Conservation (phyloP, 1,284 basidiomycete species). For the Chondrostereum purpureum region DNA sequence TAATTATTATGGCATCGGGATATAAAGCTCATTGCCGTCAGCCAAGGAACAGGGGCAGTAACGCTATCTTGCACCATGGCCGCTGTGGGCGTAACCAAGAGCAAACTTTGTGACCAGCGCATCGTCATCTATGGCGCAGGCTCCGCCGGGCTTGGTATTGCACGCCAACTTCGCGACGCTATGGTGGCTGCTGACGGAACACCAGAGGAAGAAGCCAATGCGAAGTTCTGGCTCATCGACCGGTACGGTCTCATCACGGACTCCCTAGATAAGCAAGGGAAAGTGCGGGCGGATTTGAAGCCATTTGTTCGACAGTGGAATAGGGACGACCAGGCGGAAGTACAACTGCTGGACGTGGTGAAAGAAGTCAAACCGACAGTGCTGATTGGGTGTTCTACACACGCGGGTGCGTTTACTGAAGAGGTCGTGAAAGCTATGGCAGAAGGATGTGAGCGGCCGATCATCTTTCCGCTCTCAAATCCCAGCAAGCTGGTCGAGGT, state of each 20-base stretch:
- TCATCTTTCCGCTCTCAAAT: constrained; percentile 81
- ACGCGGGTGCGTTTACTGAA: constrained; percentile 76
- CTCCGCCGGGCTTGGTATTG: constrained; percentile 77
- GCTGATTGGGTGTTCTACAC: constrained; percentile 78
- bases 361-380: constrained; percentile 64
- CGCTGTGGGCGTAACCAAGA: constrained; percentile 69
- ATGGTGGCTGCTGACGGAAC: constrained; percentile 59
- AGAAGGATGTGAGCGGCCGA: constrained; percentile 60
- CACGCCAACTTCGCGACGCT: constrained; percentile 67
- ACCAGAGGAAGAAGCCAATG: constrained; percentile 52
- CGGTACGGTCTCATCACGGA: constrained; percentile 51
- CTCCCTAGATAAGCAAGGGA: constrained; percentile 34
- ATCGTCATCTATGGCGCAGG: constrained; percentile 79
- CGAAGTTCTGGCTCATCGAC: constrained; percentile 63
- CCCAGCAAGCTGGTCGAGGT: constrained; percentile 75
- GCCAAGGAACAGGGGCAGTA: constrained; percentile 83
- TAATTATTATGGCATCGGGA: neutral
- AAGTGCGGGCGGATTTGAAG: constrained; percentile 45
- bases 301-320: constrained; percentile 60
- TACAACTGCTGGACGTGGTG: constrained; percentile 62
- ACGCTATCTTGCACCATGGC: constrained; percentile 75
- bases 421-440: constrained; percentile 70
- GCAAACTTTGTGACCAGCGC: constrained; percentile 65
- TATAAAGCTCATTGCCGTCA: constrained; percentile 20
- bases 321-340: constrained; percentile 31